Evolutionary conservation across 2,329 filamentous ascomycete species (phyloP), one percentile per base, ranked within the genome.

Genomic region (Fusarium chaquense): DNA sequence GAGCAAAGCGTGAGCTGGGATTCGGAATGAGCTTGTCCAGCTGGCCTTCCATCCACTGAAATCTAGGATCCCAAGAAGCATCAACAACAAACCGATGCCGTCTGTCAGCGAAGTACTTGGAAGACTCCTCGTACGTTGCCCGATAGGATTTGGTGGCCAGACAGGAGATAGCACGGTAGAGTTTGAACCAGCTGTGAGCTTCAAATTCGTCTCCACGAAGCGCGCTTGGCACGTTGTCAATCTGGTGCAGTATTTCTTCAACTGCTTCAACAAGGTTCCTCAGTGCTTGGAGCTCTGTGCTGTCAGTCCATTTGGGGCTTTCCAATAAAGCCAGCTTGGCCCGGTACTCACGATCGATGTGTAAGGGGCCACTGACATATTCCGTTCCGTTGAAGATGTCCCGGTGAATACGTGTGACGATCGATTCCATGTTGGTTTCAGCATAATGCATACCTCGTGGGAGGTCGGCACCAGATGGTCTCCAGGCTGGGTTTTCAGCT

Each of bases 401-500:
- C 8, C 15, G 24, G 6, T 52, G 15, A 16, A 60, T 51, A 1
- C 41, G 28, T 18, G 54, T 44, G 8, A 68, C n/a, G 15, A 68
- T 47, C 41, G 35, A 61, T 7, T 61, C 59, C 18, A 69, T 43
- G 24, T 65, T 56, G 3, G 65, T 65, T 3, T 55, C 38, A 3
- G 54, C 53, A 0, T 16, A 43, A 26, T 56, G 36, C 12, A 30
- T 35, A 4, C 63, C 64, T 28, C 40, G 30, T 15, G 58, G 63
- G 6, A 63, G 36, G 24, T 58, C 30, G 2, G 36, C 9, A 1
- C 58, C 58, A 28, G 43, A 58, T 3, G 24, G n/a, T n/a, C 32
- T 38, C 61, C 61, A 64, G 3, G 26, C 15, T 12, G 32, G 46
- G 7, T 44, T 45, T 13, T 16, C 22, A 5, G 12, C 26, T 3